Percentiles rank a stretch among this genome's conserved stretches.
These are phyloP conservation scores for Corymbia calophylla DNA, from an alignment of 441 rosid species.

Conservation along the genomic window DNA sequence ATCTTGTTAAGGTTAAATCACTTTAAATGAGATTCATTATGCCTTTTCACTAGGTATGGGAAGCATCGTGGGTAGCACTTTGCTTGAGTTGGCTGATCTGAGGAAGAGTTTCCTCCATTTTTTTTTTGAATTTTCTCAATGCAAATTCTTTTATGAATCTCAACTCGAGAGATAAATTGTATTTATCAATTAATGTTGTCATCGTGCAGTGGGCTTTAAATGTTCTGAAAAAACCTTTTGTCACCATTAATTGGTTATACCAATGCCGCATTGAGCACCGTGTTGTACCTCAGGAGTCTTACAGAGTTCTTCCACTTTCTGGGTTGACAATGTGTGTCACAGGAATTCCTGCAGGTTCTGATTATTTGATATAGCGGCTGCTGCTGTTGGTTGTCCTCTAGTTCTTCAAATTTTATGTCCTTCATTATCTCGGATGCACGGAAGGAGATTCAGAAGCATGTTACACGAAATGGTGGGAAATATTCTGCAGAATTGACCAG, in stretches of 20 bases:
- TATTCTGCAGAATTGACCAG: too few species aligned
- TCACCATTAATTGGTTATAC: slow-evolving; percentile 69
- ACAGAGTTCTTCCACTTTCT: slow-evolving; percentile 78
- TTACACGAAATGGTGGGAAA: too few species aligned
- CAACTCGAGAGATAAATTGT: background rate
- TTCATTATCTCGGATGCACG: too few species aligned
- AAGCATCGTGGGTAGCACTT: background rate
- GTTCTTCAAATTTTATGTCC: too few species aligned
- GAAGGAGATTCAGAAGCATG: too few species aligned
- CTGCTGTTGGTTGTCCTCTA: too few species aligned
- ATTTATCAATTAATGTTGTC: background rate
- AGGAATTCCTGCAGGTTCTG: too few species aligned
- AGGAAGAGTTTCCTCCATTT: background rate
- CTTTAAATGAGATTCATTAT: background rate
- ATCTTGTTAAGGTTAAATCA: background rate
- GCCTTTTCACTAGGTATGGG: background rate
- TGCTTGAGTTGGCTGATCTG: background rate
- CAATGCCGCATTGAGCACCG: slow-evolving; percentile 90
- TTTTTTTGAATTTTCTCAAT: background rate
- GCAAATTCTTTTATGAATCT: background rate
- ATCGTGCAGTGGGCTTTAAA: slow-evolving; percentile 78
- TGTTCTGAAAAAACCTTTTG: slow-evolving; percentile 74
- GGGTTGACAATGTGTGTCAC: too few species aligned
- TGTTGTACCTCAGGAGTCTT: slow-evolving; percentile 80
- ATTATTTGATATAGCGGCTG: too few species aligned